These are phyloP conservation scores for Cercospora canescens DNA, from an alignment of 2,329 filamentous ascomycete species.

Conservation along the genomic window DNA sequence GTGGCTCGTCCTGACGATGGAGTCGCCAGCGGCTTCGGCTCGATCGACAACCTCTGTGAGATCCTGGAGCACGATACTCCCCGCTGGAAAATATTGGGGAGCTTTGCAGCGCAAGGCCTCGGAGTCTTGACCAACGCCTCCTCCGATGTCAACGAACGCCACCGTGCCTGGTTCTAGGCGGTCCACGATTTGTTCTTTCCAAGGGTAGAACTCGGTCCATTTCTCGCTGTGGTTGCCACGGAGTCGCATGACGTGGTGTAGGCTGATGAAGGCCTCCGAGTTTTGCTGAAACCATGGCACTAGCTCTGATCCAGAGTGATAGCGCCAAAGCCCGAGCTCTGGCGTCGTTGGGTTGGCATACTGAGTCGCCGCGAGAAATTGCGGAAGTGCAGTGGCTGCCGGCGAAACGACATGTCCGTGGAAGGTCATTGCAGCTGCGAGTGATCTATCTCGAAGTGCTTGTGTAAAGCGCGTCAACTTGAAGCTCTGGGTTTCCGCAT, in stretches of 20 bases:
- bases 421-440: constrained; percentile 6
- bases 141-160: constrained; percentile 12
- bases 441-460: background rate
- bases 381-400: background rate
- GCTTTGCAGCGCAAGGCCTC: constrained; percentile 7
- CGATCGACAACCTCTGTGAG: constrained; percentile 6
- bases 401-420: constrained; percentile 4
- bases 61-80: constrained; percentile 9
- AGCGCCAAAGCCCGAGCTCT: background rate
- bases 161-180: background rate
- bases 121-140: constrained; percentile 7
- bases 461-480: constrained; percentile 1
- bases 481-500: background rate
- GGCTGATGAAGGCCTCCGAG: background rate
- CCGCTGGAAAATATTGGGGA: background rate
- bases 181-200: constrained; percentile 1
- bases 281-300: constrained; percentile 12
- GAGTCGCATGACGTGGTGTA: constrained; percentile 12
- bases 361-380: constrained; percentile 3
- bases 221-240: constrained; percentile 6
- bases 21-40: constrained; percentile 1
- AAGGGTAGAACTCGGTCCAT: constrained; percentile 12
- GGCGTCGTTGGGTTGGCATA: constrained; percentile 5
- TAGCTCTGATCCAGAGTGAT: background rate
- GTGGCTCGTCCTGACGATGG: constrained; percentile 1